A percentile compares a stretch with the other conserved stretches of the same genome.
phyloP scores from a whole-genome alignment of 495 filamentous ascomycete genomes.

The Hypoxylon lenormandii region DNA sequence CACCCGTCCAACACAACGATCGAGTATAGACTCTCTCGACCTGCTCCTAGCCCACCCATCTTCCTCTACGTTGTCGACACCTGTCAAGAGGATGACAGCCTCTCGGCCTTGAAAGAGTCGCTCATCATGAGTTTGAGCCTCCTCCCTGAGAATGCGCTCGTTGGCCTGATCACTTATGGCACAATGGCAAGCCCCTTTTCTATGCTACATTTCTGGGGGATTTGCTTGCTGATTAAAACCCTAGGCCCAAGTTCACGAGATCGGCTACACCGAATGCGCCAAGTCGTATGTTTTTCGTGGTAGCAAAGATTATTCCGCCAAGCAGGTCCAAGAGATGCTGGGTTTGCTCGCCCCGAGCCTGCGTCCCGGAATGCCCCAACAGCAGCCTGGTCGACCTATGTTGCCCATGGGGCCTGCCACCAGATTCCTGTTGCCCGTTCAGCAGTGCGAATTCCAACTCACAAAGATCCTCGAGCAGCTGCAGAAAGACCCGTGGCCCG shows the following conservation, averaged over 20 bases:
- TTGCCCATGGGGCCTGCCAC: conserved; percentile 82
- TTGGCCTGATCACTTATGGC: conserved; percentile 94
- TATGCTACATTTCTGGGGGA: not conserved
- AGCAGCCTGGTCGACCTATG: conserved; percentile 74
- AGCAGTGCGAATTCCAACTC: conserved; percentile 97
- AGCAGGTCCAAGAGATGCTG: conserved; percentile 99
- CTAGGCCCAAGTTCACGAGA: conserved; percentile 94
- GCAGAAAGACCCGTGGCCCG: conserved; percentile 98
- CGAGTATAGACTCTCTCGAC: conserved; percentile 92
- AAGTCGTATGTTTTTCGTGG: conserved; percentile 99
- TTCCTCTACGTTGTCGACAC: conserved; percentile 99
- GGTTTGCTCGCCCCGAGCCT: conserved; percentile 76
- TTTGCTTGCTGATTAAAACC: conserved; percentile 42
- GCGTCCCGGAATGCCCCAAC: conserved; percentile 82
- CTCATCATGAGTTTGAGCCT: conserved; percentile 97
- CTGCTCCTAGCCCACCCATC: conserved; percentile 92
- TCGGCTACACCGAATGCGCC: conserved; percentile 96
- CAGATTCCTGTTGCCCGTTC: conserved; percentile 92
- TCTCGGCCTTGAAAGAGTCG: conserved; percentile 94
- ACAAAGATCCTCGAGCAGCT: conserved; percentile 96
- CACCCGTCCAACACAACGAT: conserved; percentile 95
- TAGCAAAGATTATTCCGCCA: conserved; percentile 95
- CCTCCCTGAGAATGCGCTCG: conserved; percentile 90
- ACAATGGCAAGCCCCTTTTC: conserved; percentile 79
- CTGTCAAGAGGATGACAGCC: conserved; percentile 97